Percentiles rank a stretch among this genome's conserved stretches.
Conservation (phyloP, 2,329 filamentous ascomycete genomes). For the Fusarium mangiferae region DNA sequence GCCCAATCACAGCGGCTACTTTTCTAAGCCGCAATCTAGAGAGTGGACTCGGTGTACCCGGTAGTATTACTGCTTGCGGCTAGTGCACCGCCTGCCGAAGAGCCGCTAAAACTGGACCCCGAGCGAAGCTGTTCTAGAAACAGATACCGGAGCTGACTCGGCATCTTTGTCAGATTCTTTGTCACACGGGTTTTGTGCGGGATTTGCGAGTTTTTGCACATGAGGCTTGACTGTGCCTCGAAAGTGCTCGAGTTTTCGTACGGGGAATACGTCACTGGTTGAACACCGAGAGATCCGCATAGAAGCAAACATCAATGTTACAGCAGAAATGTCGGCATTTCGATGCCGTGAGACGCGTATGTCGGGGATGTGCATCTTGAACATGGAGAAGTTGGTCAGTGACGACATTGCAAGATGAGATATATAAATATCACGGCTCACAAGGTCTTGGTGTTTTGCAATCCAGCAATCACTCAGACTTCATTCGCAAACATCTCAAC, state of each 20-base stretch:
- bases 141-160: not conserved
- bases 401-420: not conserved
- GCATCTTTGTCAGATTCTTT: not conserved
- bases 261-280: not conserved
- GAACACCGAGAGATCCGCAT: conserved; percentile 1
- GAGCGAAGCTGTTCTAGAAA: not conserved
- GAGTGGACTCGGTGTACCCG: not conserved
- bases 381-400: not conserved
- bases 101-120: conserved; percentile 6
- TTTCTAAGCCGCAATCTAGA: not conserved
- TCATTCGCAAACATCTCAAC: not conserved
- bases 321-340: not conserved
- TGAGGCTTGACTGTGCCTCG: not conserved
- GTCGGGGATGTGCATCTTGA: not conserved
- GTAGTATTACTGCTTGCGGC: not conserved
- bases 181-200: not conserved
- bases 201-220: not conserved
- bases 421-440: not conserved
- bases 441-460: not conserved
- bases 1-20: not conserved
- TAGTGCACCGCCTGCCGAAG: not conserved
- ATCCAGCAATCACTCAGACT: not conserved
- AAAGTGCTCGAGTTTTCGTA: not conserved
- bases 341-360: not conserved
- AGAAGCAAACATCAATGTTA: not conserved